phyloP scores from a whole-genome alignment of 163 green algal genomes.

The Chlamydomonas reinhardtii region DNA sequence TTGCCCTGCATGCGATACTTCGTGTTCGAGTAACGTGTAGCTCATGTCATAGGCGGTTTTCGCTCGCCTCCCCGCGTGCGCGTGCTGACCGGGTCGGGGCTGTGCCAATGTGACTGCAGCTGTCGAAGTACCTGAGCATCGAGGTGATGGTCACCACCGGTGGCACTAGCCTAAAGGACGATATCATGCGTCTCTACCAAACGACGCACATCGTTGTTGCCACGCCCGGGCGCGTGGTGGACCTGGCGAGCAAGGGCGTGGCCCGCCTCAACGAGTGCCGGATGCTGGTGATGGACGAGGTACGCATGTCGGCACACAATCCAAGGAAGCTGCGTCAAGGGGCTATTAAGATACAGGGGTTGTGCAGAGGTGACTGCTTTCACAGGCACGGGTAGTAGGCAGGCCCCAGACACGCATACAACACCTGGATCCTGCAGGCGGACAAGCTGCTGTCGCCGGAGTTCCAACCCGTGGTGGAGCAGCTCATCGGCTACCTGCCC shows the following conservation, averaged over 20 bases:
- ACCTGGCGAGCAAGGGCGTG: constrained; percentile 95
- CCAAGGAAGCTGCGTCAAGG: too few relatives aligned
- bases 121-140: constrained; percentile 75
- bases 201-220: constrained; percentile 97
- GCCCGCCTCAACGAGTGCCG: constrained; percentile 91
- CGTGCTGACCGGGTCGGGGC: too few relatives aligned
- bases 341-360: too few relatives aligned
- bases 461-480: constrained; percentile 97
- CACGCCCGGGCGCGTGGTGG: constrained; percentile 97
- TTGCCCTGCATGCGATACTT: too few relatives aligned
- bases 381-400: too few relatives aligned
- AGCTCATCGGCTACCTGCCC: constrained; percentile 92
- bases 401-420: too few relatives aligned
- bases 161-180: constrained; percentile 97
- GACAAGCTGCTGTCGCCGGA: constrained; percentile 98
- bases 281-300: constrained; percentile 98
- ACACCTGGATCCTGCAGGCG: constrained; percentile 71
- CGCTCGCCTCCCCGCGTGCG: too few relatives aligned
- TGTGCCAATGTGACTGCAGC: constrained; percentile 14
- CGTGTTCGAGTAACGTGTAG: too few relatives aligned
- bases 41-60: too few relatives aligned
- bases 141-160: constrained; percentile 96
- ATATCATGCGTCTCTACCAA: constrained; percentile 98
- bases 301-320: constrained; percentile 50
- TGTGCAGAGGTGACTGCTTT: too few relatives aligned